Evolutionary conservation across 352 stramenopile species (phyloP).

Genomic region (Globisporangium apiculatum): DNA sequence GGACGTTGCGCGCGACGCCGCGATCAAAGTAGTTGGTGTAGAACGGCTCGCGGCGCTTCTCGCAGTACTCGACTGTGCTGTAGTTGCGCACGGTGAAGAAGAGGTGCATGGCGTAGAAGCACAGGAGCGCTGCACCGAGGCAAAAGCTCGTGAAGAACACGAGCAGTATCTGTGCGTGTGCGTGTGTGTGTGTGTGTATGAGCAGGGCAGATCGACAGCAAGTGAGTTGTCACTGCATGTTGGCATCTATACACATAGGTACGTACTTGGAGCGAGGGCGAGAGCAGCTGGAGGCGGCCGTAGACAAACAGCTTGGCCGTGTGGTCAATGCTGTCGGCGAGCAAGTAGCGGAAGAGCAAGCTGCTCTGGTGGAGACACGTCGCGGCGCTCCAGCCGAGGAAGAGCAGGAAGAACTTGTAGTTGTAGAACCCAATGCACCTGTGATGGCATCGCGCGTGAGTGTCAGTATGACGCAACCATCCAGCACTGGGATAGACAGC

Average conservation of each 20-base stretch:
- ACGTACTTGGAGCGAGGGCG: constrained; percentile 52
- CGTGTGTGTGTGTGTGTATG: no score
- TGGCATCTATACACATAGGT: neutral
- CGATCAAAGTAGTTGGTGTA: constrained; percentile 82
- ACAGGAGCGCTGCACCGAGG: constrained; percentile 52
- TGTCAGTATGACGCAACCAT: no score
- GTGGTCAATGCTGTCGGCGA: constrained; percentile 47
- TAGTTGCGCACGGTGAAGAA: constrained; percentile 64
- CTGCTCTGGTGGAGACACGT: constrained; percentile 65
- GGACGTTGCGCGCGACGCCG: constrained; percentile 62
- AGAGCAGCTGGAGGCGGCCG: constrained; percentile 42
- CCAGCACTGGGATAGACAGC: neutral
- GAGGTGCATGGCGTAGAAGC: constrained; percentile 77
- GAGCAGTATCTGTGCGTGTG: constrained; percentile 29
- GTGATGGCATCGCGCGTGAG: neutral
- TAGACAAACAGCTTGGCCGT: constrained; percentile 48
- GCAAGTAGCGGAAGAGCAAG: constrained; percentile 57
- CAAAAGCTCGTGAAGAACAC: constrained; percentile 71
- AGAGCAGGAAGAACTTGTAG: constrained; percentile 88
- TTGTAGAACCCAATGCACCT: constrained; percentile 86
- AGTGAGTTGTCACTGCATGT: no score
- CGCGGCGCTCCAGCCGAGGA: constrained; percentile 65
- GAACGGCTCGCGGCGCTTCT: constrained; percentile 71
- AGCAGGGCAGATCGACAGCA: no score
- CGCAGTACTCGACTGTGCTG: constrained; percentile 84